Conservation (phyloP, 495 filamentous ascomycete species). For the Hypoxylon trugodes region DNA sequence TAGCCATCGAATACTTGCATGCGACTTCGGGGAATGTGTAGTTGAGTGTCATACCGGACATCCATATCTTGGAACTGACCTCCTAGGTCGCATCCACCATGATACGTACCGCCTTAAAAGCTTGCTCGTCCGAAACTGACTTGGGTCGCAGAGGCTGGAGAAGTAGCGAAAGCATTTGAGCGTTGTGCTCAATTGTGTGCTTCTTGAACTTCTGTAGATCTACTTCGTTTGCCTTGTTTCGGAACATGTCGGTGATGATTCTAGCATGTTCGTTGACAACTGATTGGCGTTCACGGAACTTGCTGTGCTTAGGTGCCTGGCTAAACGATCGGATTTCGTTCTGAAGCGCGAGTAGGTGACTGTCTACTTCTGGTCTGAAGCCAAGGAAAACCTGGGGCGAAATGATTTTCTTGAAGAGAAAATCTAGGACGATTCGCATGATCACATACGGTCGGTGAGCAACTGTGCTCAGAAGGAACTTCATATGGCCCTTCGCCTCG, state of each 20-base stretch:
- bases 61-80: conserved; percentile 45
- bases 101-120: conserved; percentile 15
- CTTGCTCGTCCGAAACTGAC: conserved; percentile 10
- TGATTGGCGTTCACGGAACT: conserved; percentile 21
- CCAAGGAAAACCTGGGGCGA: conserved; percentile 26
- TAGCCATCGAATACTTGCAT: conserved; percentile 35
- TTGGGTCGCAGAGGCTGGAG: conserved; percentile 31
- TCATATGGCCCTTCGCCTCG: conserved; percentile 8
- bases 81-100: conserved; percentile 42
- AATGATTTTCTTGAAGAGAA: conserved; percentile 30
- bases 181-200: conserved; percentile 24
- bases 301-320: not conserved
- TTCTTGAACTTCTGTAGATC: conserved; percentile 12
- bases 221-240: not conserved
- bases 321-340: conserved; percentile 1
- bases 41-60: conserved; percentile 45
- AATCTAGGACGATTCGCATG: conserved; percentile 23
- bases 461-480: not conserved
- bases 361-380: not conserved
- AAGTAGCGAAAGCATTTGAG: conserved; percentile 26
- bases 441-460: conserved; percentile 20
- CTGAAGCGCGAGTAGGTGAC: conserved; percentile 16
- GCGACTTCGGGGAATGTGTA: conserved; percentile 46
- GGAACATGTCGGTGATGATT: conserved; percentile 21
- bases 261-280: conserved; percentile 38